Conservation (phyloP, 176 grass and related monocot genomes). For the Musa acuminata region DNA sequence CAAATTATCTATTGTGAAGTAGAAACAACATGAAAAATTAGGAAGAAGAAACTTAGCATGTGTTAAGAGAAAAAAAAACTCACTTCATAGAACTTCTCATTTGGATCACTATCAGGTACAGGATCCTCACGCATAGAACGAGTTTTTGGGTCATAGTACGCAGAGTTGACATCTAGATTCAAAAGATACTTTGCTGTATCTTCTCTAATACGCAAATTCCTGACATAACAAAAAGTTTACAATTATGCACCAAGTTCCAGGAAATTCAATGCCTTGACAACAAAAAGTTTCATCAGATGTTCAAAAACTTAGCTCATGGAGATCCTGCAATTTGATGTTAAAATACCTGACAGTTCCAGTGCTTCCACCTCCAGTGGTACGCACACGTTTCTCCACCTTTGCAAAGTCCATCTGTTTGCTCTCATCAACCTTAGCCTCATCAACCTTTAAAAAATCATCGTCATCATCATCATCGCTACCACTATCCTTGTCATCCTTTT, state of each 20-base stretch:
- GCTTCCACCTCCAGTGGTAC: conserved; percentile 93
- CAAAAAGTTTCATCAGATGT: background rate
- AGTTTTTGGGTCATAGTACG: conserved; percentile 97
- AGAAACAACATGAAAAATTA: background rate
- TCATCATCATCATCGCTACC: conserved; percentile 48
- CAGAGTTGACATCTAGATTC: conserved; percentile 91
- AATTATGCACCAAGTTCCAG: background rate
- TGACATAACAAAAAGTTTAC: conserved; percentile 14
- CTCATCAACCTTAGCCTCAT: conserved; percentile 98
- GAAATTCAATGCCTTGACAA: background rate
- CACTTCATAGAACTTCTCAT: conserved; percentile 95
- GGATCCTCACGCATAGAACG: conserved; percentile 96
- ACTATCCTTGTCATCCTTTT: conserved; percentile 8
- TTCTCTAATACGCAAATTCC: conserved; percentile 95
- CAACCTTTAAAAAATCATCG: conserved; percentile 71
- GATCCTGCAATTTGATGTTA: too few species aligned
- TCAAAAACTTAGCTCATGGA: too few species aligned
- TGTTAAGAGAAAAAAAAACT: background rate
- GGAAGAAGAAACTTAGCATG: background rate
- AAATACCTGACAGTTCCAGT: conserved; percentile 88
- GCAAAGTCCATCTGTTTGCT: conserved; percentile 96
- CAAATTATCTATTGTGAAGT: conserved; percentile 1
- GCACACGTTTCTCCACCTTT: conserved; percentile 93
- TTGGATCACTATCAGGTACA: conserved; percentile 79
- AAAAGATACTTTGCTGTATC: conserved; percentile 91